Evolutionary conservation across 1,284 basidiomycete species (phyloP).

Genomic region (Ganoderma meredithae): DNA sequence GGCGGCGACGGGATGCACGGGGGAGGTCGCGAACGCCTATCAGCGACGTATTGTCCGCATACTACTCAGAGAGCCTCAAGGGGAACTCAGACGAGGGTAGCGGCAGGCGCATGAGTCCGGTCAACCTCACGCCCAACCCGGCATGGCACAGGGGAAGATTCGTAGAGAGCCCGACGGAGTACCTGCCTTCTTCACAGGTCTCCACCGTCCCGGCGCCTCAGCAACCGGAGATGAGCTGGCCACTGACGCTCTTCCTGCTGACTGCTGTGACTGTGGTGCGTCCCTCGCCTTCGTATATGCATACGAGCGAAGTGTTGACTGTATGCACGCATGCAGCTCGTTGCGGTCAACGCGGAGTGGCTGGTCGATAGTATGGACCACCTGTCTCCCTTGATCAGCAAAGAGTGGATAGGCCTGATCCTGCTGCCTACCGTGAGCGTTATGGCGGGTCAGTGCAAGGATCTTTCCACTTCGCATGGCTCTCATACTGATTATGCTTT

Average conservation of each 20-base stretch:
- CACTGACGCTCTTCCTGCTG: slow-evolving; percentile 64
- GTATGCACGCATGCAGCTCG: slow-evolving; percentile 47
- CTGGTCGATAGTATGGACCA: slow-evolving; percentile 83
- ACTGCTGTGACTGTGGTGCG: slow-evolving; percentile 70
- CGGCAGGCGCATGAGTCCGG: neutral
- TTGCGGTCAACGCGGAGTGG: slow-evolving; percentile 82
- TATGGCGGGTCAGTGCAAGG: slow-evolving; percentile 61
- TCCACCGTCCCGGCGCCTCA: neutral
- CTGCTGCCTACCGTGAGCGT: slow-evolving; percentile 88
- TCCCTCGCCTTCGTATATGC: slow-evolving; percentile 16
- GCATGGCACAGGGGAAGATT: slow-evolving; percentile 10
- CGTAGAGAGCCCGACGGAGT: slow-evolving; percentile 9
- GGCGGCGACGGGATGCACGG: slow-evolving; percentile 10
- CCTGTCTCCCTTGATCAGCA: slow-evolving; percentile 65
- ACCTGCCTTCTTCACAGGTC: slow-evolving; percentile 3
- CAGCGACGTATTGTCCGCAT: slow-evolving; percentile 39
- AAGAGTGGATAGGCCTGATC: slow-evolving; percentile 87
- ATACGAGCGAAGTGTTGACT: neutral
- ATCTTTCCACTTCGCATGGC: slow-evolving; percentile 3
- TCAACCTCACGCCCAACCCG: neutral
- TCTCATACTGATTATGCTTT: neutral
- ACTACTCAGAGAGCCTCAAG: slow-evolving; percentile 29
- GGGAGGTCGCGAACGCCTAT: slow-evolving; percentile 33
- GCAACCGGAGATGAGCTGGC: slow-evolving; percentile 60
- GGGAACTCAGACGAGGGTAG: slow-evolving; percentile 9